Percentiles rank a stretch among this genome's conserved stretches.
These are phyloP conservation scores for Clarireedia monteithiana DNA, from an alignment of 2,329 filamentous ascomycete species.

Conservation along the genomic window DNA sequence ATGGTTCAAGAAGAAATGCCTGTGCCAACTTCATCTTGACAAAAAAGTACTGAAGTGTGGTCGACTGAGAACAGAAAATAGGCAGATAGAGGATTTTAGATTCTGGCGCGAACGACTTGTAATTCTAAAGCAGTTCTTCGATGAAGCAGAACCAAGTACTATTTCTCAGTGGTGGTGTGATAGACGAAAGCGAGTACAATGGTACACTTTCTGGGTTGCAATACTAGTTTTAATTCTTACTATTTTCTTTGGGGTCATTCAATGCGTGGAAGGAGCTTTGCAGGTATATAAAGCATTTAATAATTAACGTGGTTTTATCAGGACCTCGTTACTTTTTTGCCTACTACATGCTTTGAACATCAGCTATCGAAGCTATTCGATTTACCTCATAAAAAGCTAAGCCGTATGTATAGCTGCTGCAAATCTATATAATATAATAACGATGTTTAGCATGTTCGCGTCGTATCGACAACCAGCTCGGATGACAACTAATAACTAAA, in stretches of 20 bases:
- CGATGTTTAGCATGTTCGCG: too few relatives aligned
- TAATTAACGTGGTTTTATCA: too few relatives aligned
- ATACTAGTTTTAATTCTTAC: not conserved
- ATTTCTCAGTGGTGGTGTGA: constrained; percentile 33
- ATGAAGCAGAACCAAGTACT: not conserved
- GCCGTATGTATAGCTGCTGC: too few relatives aligned
- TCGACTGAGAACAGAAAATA: constrained; percentile 12
- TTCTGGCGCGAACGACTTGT: constrained; percentile 22
- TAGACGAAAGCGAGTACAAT: constrained; percentile 34
- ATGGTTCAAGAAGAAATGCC: not conserved
- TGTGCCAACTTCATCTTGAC: not conserved
- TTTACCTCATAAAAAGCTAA: too few relatives aligned
- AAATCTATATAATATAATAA: too few relatives aligned
- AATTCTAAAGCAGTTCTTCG: constrained; percentile 20
- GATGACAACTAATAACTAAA: too few relatives aligned
- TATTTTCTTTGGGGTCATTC: constrained; percentile 30
- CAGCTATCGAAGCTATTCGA: too few relatives aligned
- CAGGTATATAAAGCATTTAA: not conserved
- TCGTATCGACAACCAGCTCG: too few relatives aligned
- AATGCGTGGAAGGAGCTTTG: constrained; percentile 18
- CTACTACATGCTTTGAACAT: too few relatives aligned
- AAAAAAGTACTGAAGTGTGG: not conserved
- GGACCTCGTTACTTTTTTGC: too few relatives aligned
- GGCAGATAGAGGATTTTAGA: not conserved
- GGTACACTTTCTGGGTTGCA: constrained; percentile 25